Base-by-base conservation (phyloP, 305 asterid species). In the Salvia sclarea region DNA sequence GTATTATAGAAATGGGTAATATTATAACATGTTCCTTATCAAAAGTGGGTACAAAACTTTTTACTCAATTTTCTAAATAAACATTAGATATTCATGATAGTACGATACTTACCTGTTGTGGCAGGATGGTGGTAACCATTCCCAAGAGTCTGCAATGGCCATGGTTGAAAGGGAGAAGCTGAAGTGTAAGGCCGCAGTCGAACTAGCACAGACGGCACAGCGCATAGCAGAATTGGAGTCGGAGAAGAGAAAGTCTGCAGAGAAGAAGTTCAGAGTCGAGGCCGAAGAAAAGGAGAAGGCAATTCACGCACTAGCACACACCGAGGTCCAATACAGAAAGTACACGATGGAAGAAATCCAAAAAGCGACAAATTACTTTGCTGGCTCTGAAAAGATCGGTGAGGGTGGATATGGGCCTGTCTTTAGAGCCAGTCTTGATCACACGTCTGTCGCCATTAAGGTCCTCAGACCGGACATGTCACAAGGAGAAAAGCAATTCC, bases 321-420 rank as follows among this genome's bases (percentile, higher is more conserved):
- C 63, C 2, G 86, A 77, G 70, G 66, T 80, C 18, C 79, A 76
- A 28, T 89, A 83, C 22, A 80, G 96, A 55, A 83, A 69, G 76
- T 89, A 89, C 71, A 53, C 87, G 0, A 82, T 74, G 69, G 77
- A 78, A 14, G 91, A 89, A 75, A 86, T 89, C 44, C 91, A 85
- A 64, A 25, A 28, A 5, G 89, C 88, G 31, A 89, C 96, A 13
- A 65, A 85, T 22, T 72, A 77, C 70, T 89, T 86, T 76, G 75
- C 83, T 3, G 79, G 44, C 43, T 54, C 94, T 6, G 75, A 76
- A 13, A 86, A 86, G 91, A 78, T 89, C 17, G 96, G 96, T 54
- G 96, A 89, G 82, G 94, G 96, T 4, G 94, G 94, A 30, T 86
- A 86, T 45, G 96, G 96, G 10, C 85, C 88, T 38, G 94, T 86